phyloP scores from a whole-genome alignment of 2,329 filamentous ascomycete genomes.

The Zymoseptoria crescenta region DNA sequence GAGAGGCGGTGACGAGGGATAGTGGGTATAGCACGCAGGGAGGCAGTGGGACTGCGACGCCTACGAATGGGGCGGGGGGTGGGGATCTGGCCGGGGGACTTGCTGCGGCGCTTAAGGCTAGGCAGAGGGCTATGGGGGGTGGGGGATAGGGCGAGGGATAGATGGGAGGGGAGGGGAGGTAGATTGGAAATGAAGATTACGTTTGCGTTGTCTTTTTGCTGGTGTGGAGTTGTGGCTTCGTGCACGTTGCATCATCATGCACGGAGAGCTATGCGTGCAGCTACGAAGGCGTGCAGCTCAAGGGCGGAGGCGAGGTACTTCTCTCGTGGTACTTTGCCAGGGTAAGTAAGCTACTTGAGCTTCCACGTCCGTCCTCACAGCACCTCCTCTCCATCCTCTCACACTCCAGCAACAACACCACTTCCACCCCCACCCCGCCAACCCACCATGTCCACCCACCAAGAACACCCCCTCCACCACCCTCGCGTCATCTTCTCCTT shows the following conservation, averaged over 20 bases:
- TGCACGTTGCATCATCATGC: not conserved
- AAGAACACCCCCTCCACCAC: too few relatives aligned
- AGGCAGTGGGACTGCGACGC: slow-evolving; percentile 23
- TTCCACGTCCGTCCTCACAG: too few relatives aligned
- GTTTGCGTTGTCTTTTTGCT: not conserved
- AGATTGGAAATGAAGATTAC: not conserved
- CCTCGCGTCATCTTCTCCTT: slow-evolving; percentile 15
- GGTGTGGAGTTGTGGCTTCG: not conserved
- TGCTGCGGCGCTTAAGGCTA: slow-evolving; percentile 42
- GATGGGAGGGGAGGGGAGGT: too few relatives aligned
- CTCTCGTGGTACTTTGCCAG: too few relatives aligned
- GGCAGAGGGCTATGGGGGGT: slow-evolving; percentile 43
- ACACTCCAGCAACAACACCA: too few relatives aligned
- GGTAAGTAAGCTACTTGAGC: too few relatives aligned
- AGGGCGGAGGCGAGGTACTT: too few relatives aligned
- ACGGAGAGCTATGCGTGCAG: too few relatives aligned
- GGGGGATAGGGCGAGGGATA: slow-evolving; percentile 13
- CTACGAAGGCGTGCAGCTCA: too few relatives aligned
- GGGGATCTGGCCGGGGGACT: slow-evolving; percentile 43
- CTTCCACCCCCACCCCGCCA: too few relatives aligned
- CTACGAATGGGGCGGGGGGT: slow-evolving; percentile 30
- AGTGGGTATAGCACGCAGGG: slow-evolving; percentile 37
- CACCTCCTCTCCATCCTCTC: too few relatives aligned
- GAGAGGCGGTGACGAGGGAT: slow-evolving; percentile 61
- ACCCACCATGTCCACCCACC: not conserved